phyloP scores from a whole-genome alignment of 2,329 filamentous ascomycete genomes.

The Immersiporthe knoxdaviesiana region DNA sequence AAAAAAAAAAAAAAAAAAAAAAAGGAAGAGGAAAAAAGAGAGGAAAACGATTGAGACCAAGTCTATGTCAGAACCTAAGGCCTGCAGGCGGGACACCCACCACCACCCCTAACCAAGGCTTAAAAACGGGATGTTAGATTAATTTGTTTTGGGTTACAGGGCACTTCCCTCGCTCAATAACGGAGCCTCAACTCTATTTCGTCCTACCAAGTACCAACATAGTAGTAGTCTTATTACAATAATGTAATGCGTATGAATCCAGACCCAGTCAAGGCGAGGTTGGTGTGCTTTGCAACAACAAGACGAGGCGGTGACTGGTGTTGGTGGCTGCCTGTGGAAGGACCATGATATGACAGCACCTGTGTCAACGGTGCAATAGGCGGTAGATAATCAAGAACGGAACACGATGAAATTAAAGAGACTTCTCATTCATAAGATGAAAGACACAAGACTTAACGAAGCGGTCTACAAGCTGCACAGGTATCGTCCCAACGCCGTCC shows the following conservation, averaged over 20 bases:
- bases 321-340: neutral
- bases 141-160: no score
- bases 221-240: no score
- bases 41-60: neutral
- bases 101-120: neutral
- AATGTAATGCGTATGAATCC: no score
- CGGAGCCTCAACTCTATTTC: neutral
- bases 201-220: neutral
- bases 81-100: neutral
- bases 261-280: no score
- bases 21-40: neutral
- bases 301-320: neutral
- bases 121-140: neutral
- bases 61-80: neutral
- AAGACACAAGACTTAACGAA: neutral
- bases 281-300: neutral
- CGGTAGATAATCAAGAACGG: neutral
- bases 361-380: neutral
- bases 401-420: no score
- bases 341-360: neutral
- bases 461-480: neutral
- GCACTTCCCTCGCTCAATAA: no score
- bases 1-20: neutral
- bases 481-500: constrained; percentile 2
- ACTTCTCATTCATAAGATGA: neutral